Evolutionary conservation across 78 protist species (phyloP).

Genomic region (Planoprotostelium fungivorum): DNA sequence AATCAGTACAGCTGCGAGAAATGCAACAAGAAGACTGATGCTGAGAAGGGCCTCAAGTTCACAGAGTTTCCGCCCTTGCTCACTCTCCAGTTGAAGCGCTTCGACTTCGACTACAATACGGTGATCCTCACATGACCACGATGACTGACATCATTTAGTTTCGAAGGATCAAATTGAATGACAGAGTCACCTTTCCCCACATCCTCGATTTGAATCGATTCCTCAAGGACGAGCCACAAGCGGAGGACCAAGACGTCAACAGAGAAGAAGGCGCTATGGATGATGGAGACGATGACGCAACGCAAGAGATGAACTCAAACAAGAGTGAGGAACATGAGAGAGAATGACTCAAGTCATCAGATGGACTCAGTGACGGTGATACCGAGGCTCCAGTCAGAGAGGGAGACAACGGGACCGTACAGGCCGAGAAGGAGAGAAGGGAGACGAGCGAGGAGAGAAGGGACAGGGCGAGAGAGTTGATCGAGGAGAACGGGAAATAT

Average conservation of each 20-base stretch:
- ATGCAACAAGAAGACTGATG: conserved; percentile 18
- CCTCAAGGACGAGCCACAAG: conserved; percentile 1
- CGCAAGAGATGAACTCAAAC: too few species aligned
- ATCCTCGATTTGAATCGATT: conserved; percentile 11
- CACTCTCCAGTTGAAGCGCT: conserved; percentile 59
- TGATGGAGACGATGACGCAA: too few species aligned
- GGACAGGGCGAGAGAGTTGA: conserved; percentile 4
- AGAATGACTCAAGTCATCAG: too few species aligned
- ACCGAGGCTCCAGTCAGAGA: not conserved
- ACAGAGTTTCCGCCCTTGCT: conserved; percentile 37
- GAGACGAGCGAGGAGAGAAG: not conserved
- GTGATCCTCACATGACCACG: not conserved
- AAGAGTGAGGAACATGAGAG: too few species aligned
- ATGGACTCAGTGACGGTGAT: too few species aligned
- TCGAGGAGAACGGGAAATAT: not conserved
- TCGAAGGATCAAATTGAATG: conserved; percentile 35
- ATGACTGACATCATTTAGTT: not conserved
- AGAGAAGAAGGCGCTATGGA: not conserved
- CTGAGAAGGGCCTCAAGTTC: conserved; percentile 28
- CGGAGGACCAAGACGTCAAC: too few species aligned
- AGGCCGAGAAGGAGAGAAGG: not conserved
- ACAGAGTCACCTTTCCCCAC: conserved; percentile 26
- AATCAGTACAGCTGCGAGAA: conserved; percentile 32
- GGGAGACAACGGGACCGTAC: not conserved
- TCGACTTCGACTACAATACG: conserved; percentile 45